Evolutionary conservation across 2,329 filamentous ascomycete species (phyloP), one percentile per base, ranked within the genome.

Genomic region (Cladosporium halotolerans): DNA sequence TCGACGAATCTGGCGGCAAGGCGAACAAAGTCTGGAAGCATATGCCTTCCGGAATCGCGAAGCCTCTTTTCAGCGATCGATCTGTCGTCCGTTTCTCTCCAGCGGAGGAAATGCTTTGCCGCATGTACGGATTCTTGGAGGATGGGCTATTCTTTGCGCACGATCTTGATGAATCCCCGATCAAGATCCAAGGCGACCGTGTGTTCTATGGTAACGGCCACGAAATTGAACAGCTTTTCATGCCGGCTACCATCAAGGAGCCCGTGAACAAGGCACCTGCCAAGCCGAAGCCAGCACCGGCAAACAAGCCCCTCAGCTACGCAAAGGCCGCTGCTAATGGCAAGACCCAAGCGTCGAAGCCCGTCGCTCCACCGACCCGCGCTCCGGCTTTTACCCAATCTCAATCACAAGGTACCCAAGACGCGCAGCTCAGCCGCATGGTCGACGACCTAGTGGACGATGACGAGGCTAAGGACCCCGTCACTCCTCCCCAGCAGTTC

Each of bases 91-190:
- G 79, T 52, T 75, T 77, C 50, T 77, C 82, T 54, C 74, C 77
- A 0, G 80, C 83, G 52, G 73, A 80, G 33, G 84, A 88, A 66
- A 85, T 84, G 79, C 73, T 85, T n/a, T 80, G 81, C 63, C 77
- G 84, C 39, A 76, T 86, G 51, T 77, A 79, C 52, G 81, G 84
- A 55, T 74, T 87, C 32, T 70, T 86, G 7, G 75, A 80, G 45
- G 81, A 83, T 65, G 84, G 80, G 3, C 70, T 85, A 36, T 70
- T 78, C 50, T 68, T 86, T 28, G 78, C 79, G n/a, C 71, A 77
- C 52, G 73, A 76, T 58, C 69, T 73, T 47, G 70, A 74, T 60
- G 53, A 62, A 57, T 45, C 60, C 32, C 57, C 57, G 10, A 62
- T 68, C 36, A 53, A 56, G 19, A 58, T 60, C 16, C 54, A 45